Evolutionary conservation across 2,329 filamentous ascomycete species (phyloP).

Genomic region (Aplosporella prunicola): DNA sequence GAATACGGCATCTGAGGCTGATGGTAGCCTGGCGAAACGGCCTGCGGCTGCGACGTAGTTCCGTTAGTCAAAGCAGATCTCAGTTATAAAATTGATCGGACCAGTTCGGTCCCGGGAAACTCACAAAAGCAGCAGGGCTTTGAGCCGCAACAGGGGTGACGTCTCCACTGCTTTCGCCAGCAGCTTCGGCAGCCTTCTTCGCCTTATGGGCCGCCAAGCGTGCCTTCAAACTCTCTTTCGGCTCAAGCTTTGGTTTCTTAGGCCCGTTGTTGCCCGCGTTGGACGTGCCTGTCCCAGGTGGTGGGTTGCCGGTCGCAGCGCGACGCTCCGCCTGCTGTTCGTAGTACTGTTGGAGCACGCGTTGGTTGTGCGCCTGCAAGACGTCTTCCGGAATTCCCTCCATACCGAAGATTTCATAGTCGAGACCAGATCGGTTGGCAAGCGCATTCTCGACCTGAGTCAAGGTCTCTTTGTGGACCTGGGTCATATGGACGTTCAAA

Average conservation of each 20-base stretch:
- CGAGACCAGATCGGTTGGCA: conserved; percentile 72
- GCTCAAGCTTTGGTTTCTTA: conserved; percentile 60
- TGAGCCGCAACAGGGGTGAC: conserved; percentile 44
- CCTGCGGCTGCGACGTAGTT: background rate
- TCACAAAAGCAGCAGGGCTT: conserved; percentile 50
- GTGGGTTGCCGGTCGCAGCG: conserved; percentile 73
- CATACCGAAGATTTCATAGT: conserved; percentile 97
- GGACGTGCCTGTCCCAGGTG: conserved; percentile 43
- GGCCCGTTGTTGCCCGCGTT: conserved; percentile 33
- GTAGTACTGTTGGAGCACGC: conserved; percentile 78
- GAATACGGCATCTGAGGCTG: conserved; percentile 14
- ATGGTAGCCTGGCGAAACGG: conserved; percentile 8
- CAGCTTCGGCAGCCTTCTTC: conserved; percentile 52
- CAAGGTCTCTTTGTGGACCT: conserved; percentile 93
- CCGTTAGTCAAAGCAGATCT: conserved; percentile 3
- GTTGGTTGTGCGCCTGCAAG: conserved; percentile 71
- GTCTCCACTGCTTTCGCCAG: conserved; percentile 31
- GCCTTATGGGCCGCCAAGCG: conserved; percentile 69
- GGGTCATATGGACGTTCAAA: conserved; percentile 92
- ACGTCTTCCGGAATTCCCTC: conserved; percentile 88
- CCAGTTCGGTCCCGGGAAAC: conserved; percentile 30
- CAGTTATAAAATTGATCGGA: too few species aligned
- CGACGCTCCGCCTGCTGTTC: conserved; percentile 75
- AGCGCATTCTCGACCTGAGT: conserved; percentile 85
- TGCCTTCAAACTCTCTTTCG: conserved; percentile 67